phyloP scores from a whole-genome alignment of 2,329 filamentous ascomycete genomes.

The Sclerotiophoma versabilis region DNA sequence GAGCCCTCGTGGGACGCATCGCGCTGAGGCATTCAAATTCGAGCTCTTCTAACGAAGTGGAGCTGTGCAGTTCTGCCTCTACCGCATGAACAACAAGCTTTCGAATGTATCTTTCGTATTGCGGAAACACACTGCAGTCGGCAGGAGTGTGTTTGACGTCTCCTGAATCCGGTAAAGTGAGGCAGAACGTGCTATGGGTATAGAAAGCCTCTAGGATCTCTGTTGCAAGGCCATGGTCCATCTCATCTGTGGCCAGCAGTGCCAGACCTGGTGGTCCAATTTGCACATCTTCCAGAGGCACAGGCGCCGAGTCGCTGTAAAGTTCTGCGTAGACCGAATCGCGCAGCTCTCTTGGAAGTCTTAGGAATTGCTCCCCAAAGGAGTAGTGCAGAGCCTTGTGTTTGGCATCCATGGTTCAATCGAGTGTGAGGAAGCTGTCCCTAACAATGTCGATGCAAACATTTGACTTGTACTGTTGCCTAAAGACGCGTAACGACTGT shows the following conservation, averaged over 20 bases:
- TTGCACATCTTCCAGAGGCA: constrained; percentile 1
- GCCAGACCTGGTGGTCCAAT: not conserved
- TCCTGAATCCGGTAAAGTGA: not conserved
- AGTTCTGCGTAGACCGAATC: constrained; percentile 27
- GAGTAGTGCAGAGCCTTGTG: not conserved
- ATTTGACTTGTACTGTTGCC: constrained; percentile 3
- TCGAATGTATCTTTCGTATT: constrained; percentile 16
- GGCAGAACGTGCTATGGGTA: constrained; percentile 15
- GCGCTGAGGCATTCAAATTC: not conserved
- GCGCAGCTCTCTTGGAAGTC: constrained; percentile 28
- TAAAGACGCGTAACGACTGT: not conserved
- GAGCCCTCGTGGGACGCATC: not conserved
- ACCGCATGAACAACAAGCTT: constrained; percentile 14
- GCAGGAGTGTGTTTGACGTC: not conserved
- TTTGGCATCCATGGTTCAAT: not conserved
- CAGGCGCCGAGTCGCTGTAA: not conserved
- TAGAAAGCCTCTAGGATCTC: constrained; percentile 26
- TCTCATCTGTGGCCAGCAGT: not conserved
- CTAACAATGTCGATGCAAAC: not conserved
- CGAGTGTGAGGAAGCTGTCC: not conserved
- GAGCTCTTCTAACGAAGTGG: not conserved
- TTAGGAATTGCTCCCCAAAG: not conserved
- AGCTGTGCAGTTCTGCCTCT: not conserved
- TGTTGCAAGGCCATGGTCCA: constrained; percentile 1
- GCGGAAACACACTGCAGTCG: not conserved